Base-by-base conservation (phyloP, 805 yeast species). In the Cephaloascus fragrans region DNA sequence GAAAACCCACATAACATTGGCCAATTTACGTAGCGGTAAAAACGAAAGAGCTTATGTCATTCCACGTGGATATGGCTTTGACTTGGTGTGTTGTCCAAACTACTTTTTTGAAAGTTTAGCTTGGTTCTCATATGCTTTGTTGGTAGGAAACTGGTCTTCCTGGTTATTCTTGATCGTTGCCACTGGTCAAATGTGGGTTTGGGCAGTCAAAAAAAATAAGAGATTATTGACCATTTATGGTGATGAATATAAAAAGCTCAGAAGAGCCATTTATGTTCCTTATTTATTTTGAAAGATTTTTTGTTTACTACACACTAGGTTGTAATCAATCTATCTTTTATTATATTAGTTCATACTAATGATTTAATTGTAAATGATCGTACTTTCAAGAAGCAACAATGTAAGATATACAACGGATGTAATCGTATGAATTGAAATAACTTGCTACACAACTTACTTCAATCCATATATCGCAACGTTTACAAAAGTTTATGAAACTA, bases 171-270 rank as follows among this genome's bases (percentile, higher is more conserved):
- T 79, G 37, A 49, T 67, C 16, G 85, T 86, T 37, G 81, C 93
- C 37, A 66, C 83, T 12, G 71, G 59, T 32, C 96, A 93, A 57
- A 90, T 93, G 97, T 80, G 74, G 64, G 49, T 76, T 39, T 90
- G 97, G 97, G 97, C 97, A 18, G 71, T 75, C 42, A 80, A 86
- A 67, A 89, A 87, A 59, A 94, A 90, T 62, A 68, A 65, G 50
- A 67, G 77, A 40, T 83, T 80, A 56, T 64, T 67, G 53, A 71
- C 70, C 51, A 80, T 78, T 41, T 83, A 83, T 63, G 87, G 88
- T 19, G 77, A 77, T 49, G 75, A 77, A 46, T 93, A 90, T 58
- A 90, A 90, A 52, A 76, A 77, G 51, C 69, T 75, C 56, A 81
- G 88, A 62, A 81, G 87, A 55, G 56, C 55, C 34, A 82, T 85